These are phyloP conservation scores for Rusavskia elegans DNA, from an alignment of 495 filamentous ascomycete species.

Conservation along the genomic window DNA sequence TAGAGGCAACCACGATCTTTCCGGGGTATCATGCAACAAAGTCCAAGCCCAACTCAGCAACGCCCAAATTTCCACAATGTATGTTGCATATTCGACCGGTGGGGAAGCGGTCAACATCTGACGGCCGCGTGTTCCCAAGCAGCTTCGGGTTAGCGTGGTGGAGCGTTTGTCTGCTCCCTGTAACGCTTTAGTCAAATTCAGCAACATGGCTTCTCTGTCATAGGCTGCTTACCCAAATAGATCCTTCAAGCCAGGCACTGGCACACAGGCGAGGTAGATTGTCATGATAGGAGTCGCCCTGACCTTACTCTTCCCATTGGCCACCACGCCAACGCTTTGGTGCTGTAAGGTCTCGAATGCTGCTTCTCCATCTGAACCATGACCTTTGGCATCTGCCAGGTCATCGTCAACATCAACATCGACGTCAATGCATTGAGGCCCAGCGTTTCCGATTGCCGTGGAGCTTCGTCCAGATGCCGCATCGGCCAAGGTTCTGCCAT, in stretches of 20 bases:
- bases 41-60: too few relatives aligned
- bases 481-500: constrained; percentile 2
- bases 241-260: constrained; percentile 33
- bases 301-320: constrained; percentile 12
- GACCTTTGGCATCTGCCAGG: neutral
- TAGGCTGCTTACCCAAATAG: constrained; percentile 24
- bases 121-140: neutral
- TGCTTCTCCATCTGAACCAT: constrained; percentile 22
- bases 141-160: neutral
- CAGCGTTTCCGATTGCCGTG: neutral
- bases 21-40: too few relatives aligned
- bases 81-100: too few relatives aligned
- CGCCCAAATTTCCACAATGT: too few relatives aligned
- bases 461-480: constrained; percentile 4
- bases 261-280: constrained; percentile 40
- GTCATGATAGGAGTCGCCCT: constrained; percentile 31
- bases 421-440: neutral
- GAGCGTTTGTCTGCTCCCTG: constrained; percentile 1
- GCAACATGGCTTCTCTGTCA: neutral
- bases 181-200: neutral
- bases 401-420: neutral
- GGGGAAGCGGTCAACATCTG: neutral
- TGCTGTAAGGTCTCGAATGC: constrained; percentile 41
- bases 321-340: constrained; percentile 20
- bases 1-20: too few relatives aligned